phyloP scores from a whole-genome alignment of 23 red algal genomes.

The Gracilaria gracilis region DNA sequence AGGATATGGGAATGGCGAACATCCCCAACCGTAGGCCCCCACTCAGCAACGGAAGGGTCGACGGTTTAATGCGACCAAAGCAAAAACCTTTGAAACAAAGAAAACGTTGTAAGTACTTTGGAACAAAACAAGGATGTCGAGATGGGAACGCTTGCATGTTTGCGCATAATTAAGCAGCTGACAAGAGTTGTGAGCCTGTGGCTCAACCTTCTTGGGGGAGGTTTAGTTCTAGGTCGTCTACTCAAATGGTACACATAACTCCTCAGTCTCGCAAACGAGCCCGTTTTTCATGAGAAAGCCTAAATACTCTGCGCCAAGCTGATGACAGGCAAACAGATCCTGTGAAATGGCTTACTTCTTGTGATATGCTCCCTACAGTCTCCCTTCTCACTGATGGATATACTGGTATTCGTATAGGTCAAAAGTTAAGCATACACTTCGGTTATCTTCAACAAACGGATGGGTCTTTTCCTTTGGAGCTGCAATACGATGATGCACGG shows the following conservation, averaged over 20 bases:
- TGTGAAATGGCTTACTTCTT: too few species aligned
- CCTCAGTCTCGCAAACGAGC: not conserved
- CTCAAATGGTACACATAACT: not conserved
- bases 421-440: too few species aligned
- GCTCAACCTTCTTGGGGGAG: not conserved
- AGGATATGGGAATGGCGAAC: constrained; percentile 46
- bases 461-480: not conserved
- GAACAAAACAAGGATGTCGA: constrained; percentile 70
- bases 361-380: too few species aligned
- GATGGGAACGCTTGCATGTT: constrained; percentile 72
- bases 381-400: too few species aligned
- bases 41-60: constrained; percentile 32
- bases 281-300: too few species aligned
- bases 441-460: not conserved
- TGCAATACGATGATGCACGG: not conserved
- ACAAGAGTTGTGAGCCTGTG: not conserved
- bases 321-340: too few species aligned
- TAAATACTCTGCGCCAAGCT: too few species aligned
- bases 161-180: constrained; percentile 56
- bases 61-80: constrained; percentile 61
- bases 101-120: constrained; percentile 77
- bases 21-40: not conserved
- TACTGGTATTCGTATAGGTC: too few species aligned
- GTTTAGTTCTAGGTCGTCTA: not conserved
- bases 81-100: constrained; percentile 49